Evolutionary conservation across 345 rosid species (phyloP).

Genomic region (Toxicodendron radicans): DNA sequence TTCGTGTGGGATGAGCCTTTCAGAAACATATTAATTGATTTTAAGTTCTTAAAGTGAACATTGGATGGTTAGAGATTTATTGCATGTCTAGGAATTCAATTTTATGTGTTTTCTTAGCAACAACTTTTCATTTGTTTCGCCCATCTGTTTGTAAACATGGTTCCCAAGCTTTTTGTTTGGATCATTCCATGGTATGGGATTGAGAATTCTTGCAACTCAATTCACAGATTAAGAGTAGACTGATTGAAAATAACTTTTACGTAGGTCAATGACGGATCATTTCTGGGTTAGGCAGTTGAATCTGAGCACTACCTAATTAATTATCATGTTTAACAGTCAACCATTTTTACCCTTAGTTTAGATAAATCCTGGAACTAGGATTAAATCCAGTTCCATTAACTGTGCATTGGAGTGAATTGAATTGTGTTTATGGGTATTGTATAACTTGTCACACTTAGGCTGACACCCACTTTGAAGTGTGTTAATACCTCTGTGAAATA

Average conservation of each 20-base stretch:
- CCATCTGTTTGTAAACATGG: neutral
- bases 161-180: neutral
- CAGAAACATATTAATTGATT: neutral
- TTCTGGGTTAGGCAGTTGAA: neutral
- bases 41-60: neutral
- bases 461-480: neutral
- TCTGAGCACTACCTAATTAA: neutral
- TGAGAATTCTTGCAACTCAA: neutral
- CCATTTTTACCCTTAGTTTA: neutral
- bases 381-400: neutral
- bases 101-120: neutral
- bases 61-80: neutral
- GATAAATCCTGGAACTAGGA: no score
- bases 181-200: neutral
- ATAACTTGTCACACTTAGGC: neutral
- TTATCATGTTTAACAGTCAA: neutral
- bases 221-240: neutral
- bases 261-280: neutral
- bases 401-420: neutral
- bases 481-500: neutral
- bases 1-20: neutral
- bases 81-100: neutral
- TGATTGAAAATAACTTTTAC: neutral
- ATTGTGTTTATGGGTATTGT: neutral
- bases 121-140: neutral